These are phyloP conservation scores for Gossypium gossypioides DNA, from an alignment of 441 rosid species.

Conservation along the genomic window DNA sequence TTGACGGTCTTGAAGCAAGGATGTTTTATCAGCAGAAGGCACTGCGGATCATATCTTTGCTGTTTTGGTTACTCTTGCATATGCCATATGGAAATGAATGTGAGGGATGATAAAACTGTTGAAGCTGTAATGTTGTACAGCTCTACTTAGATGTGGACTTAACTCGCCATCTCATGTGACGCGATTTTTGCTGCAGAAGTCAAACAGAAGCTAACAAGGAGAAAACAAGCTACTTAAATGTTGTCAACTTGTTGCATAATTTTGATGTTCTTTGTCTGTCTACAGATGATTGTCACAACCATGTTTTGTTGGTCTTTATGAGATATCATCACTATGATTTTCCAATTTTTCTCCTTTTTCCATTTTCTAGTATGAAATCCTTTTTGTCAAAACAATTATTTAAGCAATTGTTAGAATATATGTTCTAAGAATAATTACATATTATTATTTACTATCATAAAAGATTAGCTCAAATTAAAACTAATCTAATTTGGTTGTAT, in stretches of 20 bases:
- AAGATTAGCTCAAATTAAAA: background rate
- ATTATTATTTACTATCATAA: too few relatives aligned
- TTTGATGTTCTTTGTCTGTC: background rate
- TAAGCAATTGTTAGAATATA: background rate
- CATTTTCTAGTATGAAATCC: background rate
- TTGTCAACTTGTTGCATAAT: background rate
- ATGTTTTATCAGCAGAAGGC: slow-evolving; percentile 17
- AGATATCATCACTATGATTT: background rate
- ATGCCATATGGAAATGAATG: slow-evolving; percentile 23
- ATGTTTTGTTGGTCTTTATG: slow-evolving; percentile 11
- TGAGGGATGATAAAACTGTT: background rate
- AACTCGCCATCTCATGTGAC: background rate
- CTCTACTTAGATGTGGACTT: background rate
- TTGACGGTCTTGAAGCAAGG: slow-evolving; percentile 20
- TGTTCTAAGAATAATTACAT: too few relatives aligned
- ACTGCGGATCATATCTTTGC: slow-evolving; percentile 7
- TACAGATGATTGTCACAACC: slow-evolving; percentile 9
- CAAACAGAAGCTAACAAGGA: background rate
- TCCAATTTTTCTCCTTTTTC: background rate
- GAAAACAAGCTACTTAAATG: background rate
- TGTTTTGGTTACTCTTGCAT: slow-evolving; percentile 16
- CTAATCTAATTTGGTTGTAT: background rate
- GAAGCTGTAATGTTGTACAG: background rate
- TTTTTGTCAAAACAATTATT: background rate
- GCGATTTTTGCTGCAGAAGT: background rate